Percentiles rank a stretch among this genome's conserved stretches.
phyloP scores from a whole-genome alignment of 345 rosid genomes.

The Corchorus olitorius region DNA sequence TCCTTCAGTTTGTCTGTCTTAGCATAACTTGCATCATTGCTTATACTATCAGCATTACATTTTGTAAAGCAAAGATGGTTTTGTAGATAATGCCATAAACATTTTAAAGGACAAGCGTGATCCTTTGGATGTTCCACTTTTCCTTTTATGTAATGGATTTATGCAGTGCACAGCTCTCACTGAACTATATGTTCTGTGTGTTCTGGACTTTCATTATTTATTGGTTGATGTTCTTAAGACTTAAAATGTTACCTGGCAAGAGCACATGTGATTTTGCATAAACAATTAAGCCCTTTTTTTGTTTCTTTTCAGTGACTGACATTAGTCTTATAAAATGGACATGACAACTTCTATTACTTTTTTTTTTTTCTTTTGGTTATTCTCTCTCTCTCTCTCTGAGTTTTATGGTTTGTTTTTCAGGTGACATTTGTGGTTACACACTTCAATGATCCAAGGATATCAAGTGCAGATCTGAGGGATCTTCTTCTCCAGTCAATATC shows the following conservation, averaged over 20 bases:
- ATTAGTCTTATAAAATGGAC: too few species aligned
- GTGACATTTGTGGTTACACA: slow-evolving; percentile 86
- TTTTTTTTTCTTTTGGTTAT: neutral
- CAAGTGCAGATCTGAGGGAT: slow-evolving; percentile 86
- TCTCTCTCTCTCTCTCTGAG: neutral
- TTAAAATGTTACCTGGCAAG: neutral
- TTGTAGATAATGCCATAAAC: neutral
- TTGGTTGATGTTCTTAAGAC: too few species aligned
- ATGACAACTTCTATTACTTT: too few species aligned
- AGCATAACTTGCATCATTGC: neutral
- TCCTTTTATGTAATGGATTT: too few species aligned
- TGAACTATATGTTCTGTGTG: too few species aligned
- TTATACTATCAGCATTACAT: neutral
- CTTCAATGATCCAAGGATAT: slow-evolving; percentile 89
- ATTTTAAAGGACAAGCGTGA: too few species aligned
- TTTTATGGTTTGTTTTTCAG: slow-evolving; percentile 41
- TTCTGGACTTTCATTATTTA: too few species aligned
- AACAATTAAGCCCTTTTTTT: too few species aligned
- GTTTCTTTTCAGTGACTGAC: too few species aligned
- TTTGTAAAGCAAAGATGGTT: neutral
- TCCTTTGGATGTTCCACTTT: too few species aligned
- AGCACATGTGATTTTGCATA: neutral
- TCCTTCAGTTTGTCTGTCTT: neutral
- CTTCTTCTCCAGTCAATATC: slow-evolving; percentile 95
- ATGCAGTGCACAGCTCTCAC: too few species aligned